Percentiles rank a stretch among this genome's conserved stretches.
These are phyloP conservation scores for Achaetomiella virescens DNA, from an alignment of 495 filamentous ascomycete species.

Conservation along the genomic window DNA sequence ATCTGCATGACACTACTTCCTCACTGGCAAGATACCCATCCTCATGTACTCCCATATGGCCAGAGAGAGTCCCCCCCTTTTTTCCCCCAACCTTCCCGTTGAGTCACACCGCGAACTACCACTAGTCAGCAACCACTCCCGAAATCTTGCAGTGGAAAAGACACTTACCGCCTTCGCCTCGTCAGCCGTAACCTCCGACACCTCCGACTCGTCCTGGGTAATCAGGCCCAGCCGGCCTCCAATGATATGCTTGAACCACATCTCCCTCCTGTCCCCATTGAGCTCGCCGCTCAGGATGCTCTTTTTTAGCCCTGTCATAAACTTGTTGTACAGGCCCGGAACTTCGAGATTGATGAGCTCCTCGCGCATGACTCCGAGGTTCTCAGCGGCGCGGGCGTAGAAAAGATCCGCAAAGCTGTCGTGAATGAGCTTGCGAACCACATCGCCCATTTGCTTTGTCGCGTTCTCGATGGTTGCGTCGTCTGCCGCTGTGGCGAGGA, in stretches of 20 bases:
- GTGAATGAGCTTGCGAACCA: slow-evolving; percentile 63
- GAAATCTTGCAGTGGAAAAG: not conserved
- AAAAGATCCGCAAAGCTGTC: slow-evolving; percentile 67
- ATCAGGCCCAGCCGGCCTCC: slow-evolving; percentile 66
- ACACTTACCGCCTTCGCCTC: slow-evolving; percentile 57
- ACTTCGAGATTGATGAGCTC: slow-evolving; percentile 71
- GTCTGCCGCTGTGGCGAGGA: slow-evolving; percentile 56
- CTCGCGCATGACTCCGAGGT: slow-evolving; percentile 69
- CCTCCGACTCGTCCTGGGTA: slow-evolving; percentile 51
- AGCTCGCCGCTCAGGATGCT: slow-evolving; percentile 64
- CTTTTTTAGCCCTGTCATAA: slow-evolving; percentile 64
- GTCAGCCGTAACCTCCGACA: slow-evolving; percentile 57
- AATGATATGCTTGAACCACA: slow-evolving; percentile 69
- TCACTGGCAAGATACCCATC: too few relatives aligned
- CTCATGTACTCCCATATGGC: too few relatives aligned
- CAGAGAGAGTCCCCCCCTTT: too few relatives aligned
- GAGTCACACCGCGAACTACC: not conserved
- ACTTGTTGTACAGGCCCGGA: slow-evolving; percentile 70
- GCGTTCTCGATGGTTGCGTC: slow-evolving; percentile 59
- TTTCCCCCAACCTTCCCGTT: too few relatives aligned
- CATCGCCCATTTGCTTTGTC: slow-evolving; percentile 63
- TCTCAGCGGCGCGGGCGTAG: slow-evolving; percentile 71
- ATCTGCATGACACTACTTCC: too few relatives aligned
- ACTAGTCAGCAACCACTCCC: not conserved
- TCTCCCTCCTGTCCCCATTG: slow-evolving; percentile 73